Conservation (phyloP, 192 early-diverging fungal species). For the Coemansia sp. region DNA sequence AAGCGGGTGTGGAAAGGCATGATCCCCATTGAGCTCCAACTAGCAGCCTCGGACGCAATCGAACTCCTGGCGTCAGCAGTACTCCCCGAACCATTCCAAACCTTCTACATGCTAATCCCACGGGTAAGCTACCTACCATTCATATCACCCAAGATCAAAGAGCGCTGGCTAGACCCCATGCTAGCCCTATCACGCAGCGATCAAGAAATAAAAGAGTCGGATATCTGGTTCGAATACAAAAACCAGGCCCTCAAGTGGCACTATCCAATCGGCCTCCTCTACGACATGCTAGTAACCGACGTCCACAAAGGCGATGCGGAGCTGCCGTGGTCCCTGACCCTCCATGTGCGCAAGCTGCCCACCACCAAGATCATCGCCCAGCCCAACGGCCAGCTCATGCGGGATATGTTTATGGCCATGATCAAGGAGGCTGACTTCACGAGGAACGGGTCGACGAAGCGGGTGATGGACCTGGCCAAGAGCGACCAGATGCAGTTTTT, state of each 20-base stretch:
- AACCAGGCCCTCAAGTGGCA: slow-evolving; percentile 81
- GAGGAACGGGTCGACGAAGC: slow-evolving; percentile 76
- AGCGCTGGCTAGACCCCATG: slow-evolving; percentile 48
- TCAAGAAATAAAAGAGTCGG: slow-evolving; percentile 29
- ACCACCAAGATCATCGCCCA: slow-evolving; percentile 60
- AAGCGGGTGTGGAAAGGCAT: slow-evolving; percentile 38
- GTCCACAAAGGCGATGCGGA: slow-evolving; percentile 14
- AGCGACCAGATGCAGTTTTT: slow-evolving; percentile 78
- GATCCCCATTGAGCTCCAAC: slow-evolving; percentile 47
- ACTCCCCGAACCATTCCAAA: slow-evolving; percentile 51
- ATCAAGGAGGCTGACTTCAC: slow-evolving; percentile 87
- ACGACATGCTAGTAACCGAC: slow-evolving; percentile 58
- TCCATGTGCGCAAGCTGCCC: slow-evolving; percentile 78
- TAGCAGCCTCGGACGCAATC: slow-evolving; percentile 40
- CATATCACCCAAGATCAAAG: slow-evolving; percentile 19
- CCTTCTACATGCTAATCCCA: slow-evolving; percentile 43
- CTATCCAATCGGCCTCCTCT: slow-evolving; percentile 82
- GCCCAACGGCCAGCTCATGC: slow-evolving; percentile 58
- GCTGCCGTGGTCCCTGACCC: slow-evolving; percentile 74
- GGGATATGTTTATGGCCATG: slow-evolving; percentile 84
- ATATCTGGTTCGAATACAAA: slow-evolving; percentile 73
- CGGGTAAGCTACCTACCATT: slow-evolving; percentile 47
- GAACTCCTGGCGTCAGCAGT: slow-evolving; percentile 46
- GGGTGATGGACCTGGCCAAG: slow-evolving; percentile 83
- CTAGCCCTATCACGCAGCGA: slow-evolving; percentile 17